Percentiles rank a stretch among this genome's conserved stretches.
Conservation (phyloP, 176 grass and related monocot species). For the Carex littledalei region DNA sequence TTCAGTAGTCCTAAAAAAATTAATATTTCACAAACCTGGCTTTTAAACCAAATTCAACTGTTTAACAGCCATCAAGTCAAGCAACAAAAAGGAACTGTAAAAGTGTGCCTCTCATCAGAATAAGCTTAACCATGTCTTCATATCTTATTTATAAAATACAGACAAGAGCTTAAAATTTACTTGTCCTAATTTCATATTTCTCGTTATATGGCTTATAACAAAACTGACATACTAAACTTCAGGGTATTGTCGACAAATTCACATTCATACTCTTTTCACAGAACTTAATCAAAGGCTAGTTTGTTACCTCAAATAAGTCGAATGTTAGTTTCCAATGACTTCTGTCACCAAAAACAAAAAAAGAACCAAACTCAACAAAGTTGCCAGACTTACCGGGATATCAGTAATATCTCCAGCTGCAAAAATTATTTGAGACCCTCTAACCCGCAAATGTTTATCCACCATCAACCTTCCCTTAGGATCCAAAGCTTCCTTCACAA, state of each 20-base stretch:
- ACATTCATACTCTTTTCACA: background rate
- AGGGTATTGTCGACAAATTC: background rate
- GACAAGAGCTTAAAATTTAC: background rate
- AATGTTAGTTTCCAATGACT: background rate
- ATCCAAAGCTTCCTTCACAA: conserved; percentile 28
- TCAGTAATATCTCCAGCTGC: conserved; percentile 43
- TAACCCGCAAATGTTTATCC: conserved; percentile 39
- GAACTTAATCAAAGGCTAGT: background rate
- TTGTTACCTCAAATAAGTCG: background rate
- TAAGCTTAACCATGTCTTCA: background rate
- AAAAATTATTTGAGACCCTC: conserved; percentile 33
- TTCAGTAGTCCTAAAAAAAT: background rate
- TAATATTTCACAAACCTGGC: background rate
- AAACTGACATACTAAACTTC: background rate
- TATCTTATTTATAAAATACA: no score
- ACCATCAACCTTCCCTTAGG: conserved; percentile 32
- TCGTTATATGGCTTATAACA: background rate
- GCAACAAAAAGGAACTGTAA: background rate
- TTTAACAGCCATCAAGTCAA: background rate
- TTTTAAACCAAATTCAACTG: background rate
- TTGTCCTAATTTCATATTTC: background rate
- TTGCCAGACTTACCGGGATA: conserved; percentile 30
- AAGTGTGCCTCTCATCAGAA: no score
- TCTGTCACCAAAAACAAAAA: background rate
- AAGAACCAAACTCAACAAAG: background rate